A percentile compares a stretch with the other conserved stretches of the same genome.
Evolutionary conservation across 352 stramenopile species (phyloP).

Genomic region (Phytophthora tentaculata): DNA sequence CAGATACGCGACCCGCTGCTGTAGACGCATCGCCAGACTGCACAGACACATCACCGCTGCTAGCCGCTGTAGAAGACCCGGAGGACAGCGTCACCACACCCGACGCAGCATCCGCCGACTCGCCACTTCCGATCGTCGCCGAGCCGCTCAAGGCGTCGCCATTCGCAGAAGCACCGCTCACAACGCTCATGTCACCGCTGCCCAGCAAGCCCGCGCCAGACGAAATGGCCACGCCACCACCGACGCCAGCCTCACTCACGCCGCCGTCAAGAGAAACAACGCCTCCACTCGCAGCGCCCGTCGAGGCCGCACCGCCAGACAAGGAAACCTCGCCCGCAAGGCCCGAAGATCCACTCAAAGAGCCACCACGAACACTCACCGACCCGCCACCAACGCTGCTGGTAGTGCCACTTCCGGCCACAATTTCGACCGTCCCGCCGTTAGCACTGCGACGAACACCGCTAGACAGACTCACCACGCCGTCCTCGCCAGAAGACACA

Average conservation of each 20-base stretch:
- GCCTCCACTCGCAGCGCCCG: slow-evolving; percentile 13
- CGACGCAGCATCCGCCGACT: slow-evolving; percentile 7
- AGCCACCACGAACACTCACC: slow-evolving; percentile 18
- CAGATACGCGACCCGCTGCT: slow-evolving; percentile 20
- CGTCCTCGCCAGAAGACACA: slow-evolving; percentile 9
- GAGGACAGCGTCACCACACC: slow-evolving; percentile 20
- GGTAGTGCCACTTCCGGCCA: slow-evolving; percentile 21
- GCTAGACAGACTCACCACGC: too few species aligned
- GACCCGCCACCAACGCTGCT: slow-evolving; percentile 19
- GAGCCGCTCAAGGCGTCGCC: slow-evolving; percentile 9
- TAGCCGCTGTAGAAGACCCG: slow-evolving; percentile 9
- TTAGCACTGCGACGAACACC: too few species aligned
- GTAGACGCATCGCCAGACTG: slow-evolving; percentile 13
- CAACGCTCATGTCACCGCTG: slow-evolving; percentile 13
- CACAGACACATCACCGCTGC: slow-evolving; percentile 25
- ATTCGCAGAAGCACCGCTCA: slow-evolving; percentile 8
- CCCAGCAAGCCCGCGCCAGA: slow-evolving; percentile 24
- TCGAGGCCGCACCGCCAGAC: slow-evolving; percentile 25
- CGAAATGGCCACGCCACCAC: slow-evolving; percentile 8
- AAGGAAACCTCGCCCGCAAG: slow-evolving; percentile 18
- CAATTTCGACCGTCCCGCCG: slow-evolving; percentile 20
- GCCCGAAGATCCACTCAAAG: slow-evolving; percentile 17
- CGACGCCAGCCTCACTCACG: slow-evolving; percentile 7
- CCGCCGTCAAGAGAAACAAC: slow-evolving; percentile 14
- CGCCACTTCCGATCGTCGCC: slow-evolving; percentile 5